Percentiles rank a stretch among this genome's conserved stretches.
These are phyloP conservation scores for Flaveria ramosissima DNA, from an alignment of 129 eudicot species.

Conservation along the genomic window DNA sequence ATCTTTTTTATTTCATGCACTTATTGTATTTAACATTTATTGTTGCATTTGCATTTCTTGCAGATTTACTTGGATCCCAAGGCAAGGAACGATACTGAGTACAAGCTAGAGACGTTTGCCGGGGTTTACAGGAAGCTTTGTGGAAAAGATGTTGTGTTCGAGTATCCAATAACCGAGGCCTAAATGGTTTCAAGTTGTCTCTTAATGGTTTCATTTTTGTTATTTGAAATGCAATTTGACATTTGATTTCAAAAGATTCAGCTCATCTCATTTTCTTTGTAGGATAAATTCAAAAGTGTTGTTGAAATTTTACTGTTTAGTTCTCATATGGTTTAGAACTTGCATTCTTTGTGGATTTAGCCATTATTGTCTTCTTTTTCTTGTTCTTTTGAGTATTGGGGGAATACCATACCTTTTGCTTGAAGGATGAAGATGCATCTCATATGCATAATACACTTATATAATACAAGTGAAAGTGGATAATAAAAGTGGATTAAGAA, in stretches of 20 bases:
- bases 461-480: too few species aligned
- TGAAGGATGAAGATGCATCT: too few species aligned
- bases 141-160: constrained; percentile 75
- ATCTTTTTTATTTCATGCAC: background rate
- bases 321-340: background rate
- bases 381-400: too few species aligned
- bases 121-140: constrained; percentile 82
- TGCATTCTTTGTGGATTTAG: too few species aligned
- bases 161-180: constrained; percentile 55
- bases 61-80: constrained; percentile 77
- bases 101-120: constrained; percentile 73
- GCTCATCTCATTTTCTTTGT: constrained; percentile 28
- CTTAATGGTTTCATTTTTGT: constrained; percentile 33
- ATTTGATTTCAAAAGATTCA: constrained; percentile 30
- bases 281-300: constrained; percentile 15
- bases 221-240: constrained; percentile 22
- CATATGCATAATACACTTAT: too few species aligned
- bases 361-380: too few species aligned
- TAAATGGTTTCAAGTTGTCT: constrained; percentile 24
- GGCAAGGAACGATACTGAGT: constrained; percentile 71
- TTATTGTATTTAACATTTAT: background rate
- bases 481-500: too few species aligned
- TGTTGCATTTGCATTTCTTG: background rate
- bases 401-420: too few species aligned
- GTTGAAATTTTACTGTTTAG: constrained; percentile 6